Evolutionary conservation across 2,329 filamentous ascomycete species (phyloP).

Genomic region (Xylariaceae sp.): DNA sequence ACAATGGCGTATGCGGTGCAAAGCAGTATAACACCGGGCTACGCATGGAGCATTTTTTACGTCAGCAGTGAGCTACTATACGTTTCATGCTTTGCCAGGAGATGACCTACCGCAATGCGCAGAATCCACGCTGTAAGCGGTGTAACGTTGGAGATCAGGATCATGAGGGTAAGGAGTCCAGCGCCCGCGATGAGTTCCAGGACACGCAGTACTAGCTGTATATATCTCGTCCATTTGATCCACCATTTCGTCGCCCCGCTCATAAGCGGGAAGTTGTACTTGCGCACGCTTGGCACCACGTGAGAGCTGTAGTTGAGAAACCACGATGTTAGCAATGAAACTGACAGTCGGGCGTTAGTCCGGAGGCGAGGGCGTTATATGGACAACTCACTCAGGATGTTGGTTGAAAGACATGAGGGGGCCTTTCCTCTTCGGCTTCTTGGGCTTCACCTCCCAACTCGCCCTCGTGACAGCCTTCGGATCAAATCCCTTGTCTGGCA

Average conservation of each 20-base stretch:
- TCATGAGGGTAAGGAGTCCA: constrained; percentile 68
- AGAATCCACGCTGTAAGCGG: constrained; percentile 66
- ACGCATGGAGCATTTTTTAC: not conserved
- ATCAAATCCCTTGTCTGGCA: constrained; percentile 43
- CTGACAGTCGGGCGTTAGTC: no score
- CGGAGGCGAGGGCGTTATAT: not conserved
- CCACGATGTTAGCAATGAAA: constrained; percentile 32
- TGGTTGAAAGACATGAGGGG: constrained; percentile 77
- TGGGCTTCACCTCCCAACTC: constrained; percentile 61
- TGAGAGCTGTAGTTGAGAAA: constrained; percentile 64
- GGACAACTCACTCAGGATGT: constrained; percentile 69
- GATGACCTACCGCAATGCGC: constrained; percentile 63
- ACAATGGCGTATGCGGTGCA: constrained; percentile 75
- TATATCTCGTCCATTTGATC: constrained; percentile 62
- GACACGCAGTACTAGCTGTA: constrained; percentile 64
- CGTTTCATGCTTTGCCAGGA: not conserved
- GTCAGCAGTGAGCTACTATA: no score
- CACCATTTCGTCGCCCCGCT: constrained; percentile 62
- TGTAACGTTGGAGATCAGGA: constrained; percentile 67
- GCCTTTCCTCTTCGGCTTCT: constrained; percentile 62
- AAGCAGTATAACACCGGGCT: constrained; percentile 71
- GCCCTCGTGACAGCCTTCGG: constrained; percentile 80
- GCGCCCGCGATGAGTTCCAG: constrained; percentile 63
- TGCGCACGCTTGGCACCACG: constrained; percentile 57
- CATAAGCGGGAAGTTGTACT: constrained; percentile 59